A percentile compares a stretch with the other conserved stretches of the same genome.
These are phyloP conservation scores for Sextonia rubra DNA, from an alignment of 164 flowering plant genomes.

Conservation along the genomic window DNA sequence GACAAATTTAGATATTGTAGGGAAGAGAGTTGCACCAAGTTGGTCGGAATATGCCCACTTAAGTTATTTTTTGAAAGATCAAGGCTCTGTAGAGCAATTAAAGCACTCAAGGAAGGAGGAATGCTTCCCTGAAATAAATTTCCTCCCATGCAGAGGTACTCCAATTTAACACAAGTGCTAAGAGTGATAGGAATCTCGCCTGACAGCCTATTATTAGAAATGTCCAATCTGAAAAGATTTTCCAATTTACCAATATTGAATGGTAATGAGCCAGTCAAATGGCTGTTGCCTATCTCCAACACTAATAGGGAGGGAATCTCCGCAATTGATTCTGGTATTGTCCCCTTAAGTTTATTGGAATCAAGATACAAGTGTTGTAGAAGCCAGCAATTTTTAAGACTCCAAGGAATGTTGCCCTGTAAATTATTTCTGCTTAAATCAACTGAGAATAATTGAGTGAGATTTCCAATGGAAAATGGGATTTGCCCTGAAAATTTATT, in stretches of 20 bases:
- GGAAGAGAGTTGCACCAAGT: background rate
- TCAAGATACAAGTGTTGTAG: slow-evolving; percentile 4
- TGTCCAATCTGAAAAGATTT: slow-evolving; percentile 3
- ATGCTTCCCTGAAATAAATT: slow-evolving; percentile 10
- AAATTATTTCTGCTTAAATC: slow-evolving; percentile 9
- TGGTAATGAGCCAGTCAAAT: slow-evolving; percentile 21
- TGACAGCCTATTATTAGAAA: slow-evolving; percentile 8
- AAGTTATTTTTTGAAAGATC: slow-evolving; percentile 14
- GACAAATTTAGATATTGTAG: slow-evolving; percentile 4
- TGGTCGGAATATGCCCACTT: slow-evolving; percentile 8
- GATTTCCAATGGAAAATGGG: slow-evolving; percentile 29
- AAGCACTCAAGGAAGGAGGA: background rate
- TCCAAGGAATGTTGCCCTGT: slow-evolving; percentile 16
- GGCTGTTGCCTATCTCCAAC: slow-evolving; percentile 10
- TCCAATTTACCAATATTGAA: slow-evolving; percentile 17
- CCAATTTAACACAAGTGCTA: slow-evolving; percentile 16
- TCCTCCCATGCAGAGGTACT: background rate
- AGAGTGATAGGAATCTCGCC: slow-evolving; percentile 16
- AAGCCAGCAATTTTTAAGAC: slow-evolving; percentile 1
- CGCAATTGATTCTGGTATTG: slow-evolving; percentile 9
- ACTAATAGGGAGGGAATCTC: background rate
- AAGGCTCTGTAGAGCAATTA: background rate
- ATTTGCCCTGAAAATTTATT: slow-evolving; percentile 9
- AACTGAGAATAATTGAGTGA: slow-evolving; percentile 4
- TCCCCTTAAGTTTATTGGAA: slow-evolving; percentile 10